Evolutionary conservation across 208 protist genomes (phyloP).

Genomic region (Trypanosoma conorhini): DNA sequence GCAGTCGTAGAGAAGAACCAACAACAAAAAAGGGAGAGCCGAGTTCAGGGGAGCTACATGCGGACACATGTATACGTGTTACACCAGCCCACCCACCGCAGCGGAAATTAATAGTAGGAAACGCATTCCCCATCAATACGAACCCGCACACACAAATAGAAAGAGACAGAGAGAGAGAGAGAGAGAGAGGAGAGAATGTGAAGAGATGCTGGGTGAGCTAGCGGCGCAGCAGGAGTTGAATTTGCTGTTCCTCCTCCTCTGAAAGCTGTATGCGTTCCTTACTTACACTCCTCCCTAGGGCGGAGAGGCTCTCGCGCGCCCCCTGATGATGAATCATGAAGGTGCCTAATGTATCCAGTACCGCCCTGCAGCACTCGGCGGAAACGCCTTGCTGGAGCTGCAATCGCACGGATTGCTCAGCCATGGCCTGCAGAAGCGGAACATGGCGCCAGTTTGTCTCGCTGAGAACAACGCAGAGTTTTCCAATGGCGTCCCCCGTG

Average conservation of each 20-base stretch:
- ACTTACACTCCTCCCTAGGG: constrained; percentile 62
- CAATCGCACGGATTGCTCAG: constrained; percentile 45
- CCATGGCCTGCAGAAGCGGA: constrained; percentile 52
- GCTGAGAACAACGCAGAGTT: constrained; percentile 59
- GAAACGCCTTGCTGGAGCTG: constrained; percentile 36
- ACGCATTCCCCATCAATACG: not conserved
- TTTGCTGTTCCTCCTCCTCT: constrained; percentile 60
- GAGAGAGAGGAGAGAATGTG: constrained; percentile 8
- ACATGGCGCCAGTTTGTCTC: constrained; percentile 49
- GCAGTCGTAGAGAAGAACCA: not conserved
- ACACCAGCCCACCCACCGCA: not conserved
- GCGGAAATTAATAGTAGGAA: constrained; percentile 20
- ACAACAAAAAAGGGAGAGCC: not conserved
- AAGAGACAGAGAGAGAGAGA: constrained; percentile 1
- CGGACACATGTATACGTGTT: not conserved
- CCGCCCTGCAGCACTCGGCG: constrained; percentile 37
- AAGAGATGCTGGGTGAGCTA: constrained; percentile 17
- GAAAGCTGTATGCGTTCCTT: constrained; percentile 66
- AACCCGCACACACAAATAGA: not conserved
- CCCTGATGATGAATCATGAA: constrained; percentile 49
- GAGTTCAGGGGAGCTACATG: not conserved
- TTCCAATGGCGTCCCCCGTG: constrained; percentile 36
- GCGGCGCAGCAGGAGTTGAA: constrained; percentile 47
- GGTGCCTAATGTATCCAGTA: constrained; percentile 62
- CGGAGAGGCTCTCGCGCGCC: constrained; percentile 58